Base-by-base conservation (phyloP, 306 rosid species). In the Herpetospermum pedunculosum region DNA sequence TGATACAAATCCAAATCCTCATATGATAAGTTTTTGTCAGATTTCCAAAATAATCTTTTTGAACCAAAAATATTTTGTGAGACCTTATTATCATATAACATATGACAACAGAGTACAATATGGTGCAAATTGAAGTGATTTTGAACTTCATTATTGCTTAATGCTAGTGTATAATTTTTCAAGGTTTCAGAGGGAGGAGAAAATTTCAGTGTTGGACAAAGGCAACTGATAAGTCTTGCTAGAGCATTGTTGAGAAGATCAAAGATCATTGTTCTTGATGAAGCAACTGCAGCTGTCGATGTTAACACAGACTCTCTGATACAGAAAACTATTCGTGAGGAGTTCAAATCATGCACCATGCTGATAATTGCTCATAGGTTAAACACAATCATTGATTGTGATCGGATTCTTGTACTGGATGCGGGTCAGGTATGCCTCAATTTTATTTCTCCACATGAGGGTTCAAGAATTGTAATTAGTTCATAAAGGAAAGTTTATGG, bases 271-370 rank as follows among this genome's bases (percentile, higher is more conserved):
- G 93, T 92, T 58, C 87, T 92, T n/a, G 98, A 92, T 74, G 98
- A 92, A 82, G 97, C 98, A 37, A 92, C 98, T 13, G 96, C 98
- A 62, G 88, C 97, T 55, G 97, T 92, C 5, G 98, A 92, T 80
- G 98, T 92, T 74, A 80, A 86, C 68, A 92, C 98, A 0, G 98
- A 92, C 67, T 87, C 96, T 19, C 90, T 90, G 72, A 88, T 92
- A 55, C 97, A 90, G 84, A 86, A 90, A 82, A 90, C 97, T n/a
- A 87, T 92, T 72, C 80, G 96, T 37, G 92, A 87, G 75, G 97
- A 90, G 76, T 92, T 92, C 65, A 86, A 85, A 46, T 87, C 90
- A 4, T 88, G 96, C 85, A 88, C 97, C 6, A 92, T 92, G 98
- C 82, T 92, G 72, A 80, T 84, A 55, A 92, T 92, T 83, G 98